A percentile compares a stretch with the other conserved stretches of the same genome.
phyloP scores from a whole-genome alignment of 139 green algal species.

The Chara braunii region DNA sequence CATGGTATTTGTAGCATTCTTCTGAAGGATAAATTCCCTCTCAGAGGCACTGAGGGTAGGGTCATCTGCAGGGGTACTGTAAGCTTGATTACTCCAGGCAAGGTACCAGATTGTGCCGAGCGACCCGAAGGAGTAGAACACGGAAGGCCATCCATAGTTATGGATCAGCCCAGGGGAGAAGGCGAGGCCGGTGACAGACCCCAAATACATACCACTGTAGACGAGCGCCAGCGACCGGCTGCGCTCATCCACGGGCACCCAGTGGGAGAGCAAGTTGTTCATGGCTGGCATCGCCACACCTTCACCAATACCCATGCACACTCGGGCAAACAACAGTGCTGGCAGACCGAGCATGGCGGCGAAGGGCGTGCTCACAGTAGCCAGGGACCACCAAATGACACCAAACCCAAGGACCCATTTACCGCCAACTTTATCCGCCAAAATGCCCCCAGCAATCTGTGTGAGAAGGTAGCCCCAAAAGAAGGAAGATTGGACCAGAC shows the following conservation, averaged over 20 bases:
- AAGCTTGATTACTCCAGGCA: slow-evolving; percentile 63
- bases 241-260: slow-evolving; percentile 80
- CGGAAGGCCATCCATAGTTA: slow-evolving; percentile 69
- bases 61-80: slow-evolving; percentile 57
- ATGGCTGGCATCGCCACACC: slow-evolving; percentile 97
- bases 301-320: slow-evolving; percentile 92
- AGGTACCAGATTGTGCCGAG: slow-evolving; percentile 69
- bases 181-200: slow-evolving; percentile 49
- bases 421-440: slow-evolving; percentile 82
- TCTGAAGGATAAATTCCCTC: slow-evolving; percentile 19
- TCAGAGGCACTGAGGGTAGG: slow-evolving; percentile 45
- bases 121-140: slow-evolving; percentile 90
- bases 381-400: slow-evolving; percentile 91
- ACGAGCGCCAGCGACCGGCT: slow-evolving; percentile 80
- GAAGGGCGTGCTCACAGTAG: slow-evolving; percentile 81
- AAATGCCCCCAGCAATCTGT: slow-evolving; percentile 83
- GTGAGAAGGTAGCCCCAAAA: slow-evolving; percentile 89
- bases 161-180: slow-evolving; percentile 41
- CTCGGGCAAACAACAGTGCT: slow-evolving; percentile 65
- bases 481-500: slow-evolving; percentile 93
- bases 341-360: slow-evolving; percentile 72
- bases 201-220: slow-evolving; percentile 92
- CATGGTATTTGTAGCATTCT: background rate
- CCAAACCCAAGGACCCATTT: slow-evolving; percentile 87
- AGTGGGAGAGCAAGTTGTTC: slow-evolving; percentile 92